A percentile compares a stretch with the other conserved stretches of the same genome.
Evolutionary conservation across 176 grass and related monocot species (phyloP).

Genomic region (Leersia perrieri): DNA sequence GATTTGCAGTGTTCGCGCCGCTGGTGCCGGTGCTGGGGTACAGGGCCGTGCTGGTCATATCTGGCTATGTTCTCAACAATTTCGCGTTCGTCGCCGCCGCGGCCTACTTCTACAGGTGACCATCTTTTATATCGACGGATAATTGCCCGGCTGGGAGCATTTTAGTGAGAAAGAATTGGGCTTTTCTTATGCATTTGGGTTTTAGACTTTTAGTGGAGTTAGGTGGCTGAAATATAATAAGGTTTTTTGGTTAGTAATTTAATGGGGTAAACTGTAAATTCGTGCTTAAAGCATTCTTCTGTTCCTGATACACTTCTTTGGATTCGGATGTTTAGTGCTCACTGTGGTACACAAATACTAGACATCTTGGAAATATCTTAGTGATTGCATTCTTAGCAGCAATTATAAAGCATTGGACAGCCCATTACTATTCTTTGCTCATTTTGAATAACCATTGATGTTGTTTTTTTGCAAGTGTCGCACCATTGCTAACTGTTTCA

Average conservation of each 20-base stretch:
- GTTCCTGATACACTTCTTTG: background rate
- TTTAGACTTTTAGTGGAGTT: background rate
- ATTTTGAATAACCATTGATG: background rate
- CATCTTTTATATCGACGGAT: background rate
- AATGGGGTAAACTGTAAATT: background rate
- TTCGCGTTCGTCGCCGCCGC: slow-evolving; percentile 51
- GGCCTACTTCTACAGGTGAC: slow-evolving; percentile 82
- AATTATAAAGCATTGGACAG: background rate
- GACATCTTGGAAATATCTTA: background rate
- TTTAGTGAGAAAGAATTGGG: background rate
- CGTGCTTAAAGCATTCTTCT: background rate
- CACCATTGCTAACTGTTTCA: background rate
- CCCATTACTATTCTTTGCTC: background rate
- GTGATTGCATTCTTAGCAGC: background rate
- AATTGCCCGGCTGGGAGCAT: background rate
- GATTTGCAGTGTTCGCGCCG: slow-evolving; percentile 54
- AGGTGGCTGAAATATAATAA: background rate
- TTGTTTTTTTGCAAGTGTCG: background rate
- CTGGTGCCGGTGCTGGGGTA: slow-evolving; percentile 70
- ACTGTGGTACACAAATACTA: too few species aligned
- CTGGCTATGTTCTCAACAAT: slow-evolving; percentile 70
- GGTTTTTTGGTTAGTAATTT: background rate
- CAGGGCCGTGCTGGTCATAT: slow-evolving; percentile 60
- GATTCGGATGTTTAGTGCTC: slow-evolving; percentile 5
- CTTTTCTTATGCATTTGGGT: background rate